Base-by-base conservation (phyloP, 257 asterid genomes). In the Solanum dulcamara region DNA sequence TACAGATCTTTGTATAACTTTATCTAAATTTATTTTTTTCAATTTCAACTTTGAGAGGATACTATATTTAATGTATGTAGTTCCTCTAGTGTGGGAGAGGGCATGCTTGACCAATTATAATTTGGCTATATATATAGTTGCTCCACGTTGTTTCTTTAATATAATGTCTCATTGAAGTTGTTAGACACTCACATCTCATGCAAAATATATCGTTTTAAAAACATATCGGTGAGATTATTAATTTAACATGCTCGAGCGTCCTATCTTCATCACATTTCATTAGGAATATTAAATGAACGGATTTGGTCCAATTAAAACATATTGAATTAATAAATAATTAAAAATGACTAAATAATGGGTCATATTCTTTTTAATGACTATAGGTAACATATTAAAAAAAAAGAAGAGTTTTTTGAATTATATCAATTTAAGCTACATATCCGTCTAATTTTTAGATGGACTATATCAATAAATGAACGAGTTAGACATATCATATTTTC, bases 231-330 rank as follows among this genome's bases (percentile, higher is more conserved):
- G 26, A 35, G 1, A 38, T 71, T 38, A 38, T n/a, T 38, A 26
- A 26, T 64, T 2, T 38, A 38, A 38, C 12, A 6, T 71, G 51
- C 14, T 70, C 44, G 53, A 11, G 22, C 53, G 15, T 38, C 26
- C 9, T n/a, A 38, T 37, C 81, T 72, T 38, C 33, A 11, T 40
- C 20, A 22, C 53, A 12, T 10, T 71, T 17, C 4, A 17, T 32
- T 18, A 60, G 18, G 33, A 28, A 60, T 60, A 26, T 60, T 11
- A 5, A 60, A 60, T 60, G 18, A 0, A 0, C 0, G 32, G 15
- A 12, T 60, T 60, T 10, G 11, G 9, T 0, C 0, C 0, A 0
- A 0, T 0, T 57, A 57, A 57, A 57, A 57, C 8, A 20, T n/a
- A 26, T n/a, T 10, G 33, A 24, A 4, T 26, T 60, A 26, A 60